Conservation (phyloP, 179 eudicot genomes). For the Corrigiola litoralis region DNA sequence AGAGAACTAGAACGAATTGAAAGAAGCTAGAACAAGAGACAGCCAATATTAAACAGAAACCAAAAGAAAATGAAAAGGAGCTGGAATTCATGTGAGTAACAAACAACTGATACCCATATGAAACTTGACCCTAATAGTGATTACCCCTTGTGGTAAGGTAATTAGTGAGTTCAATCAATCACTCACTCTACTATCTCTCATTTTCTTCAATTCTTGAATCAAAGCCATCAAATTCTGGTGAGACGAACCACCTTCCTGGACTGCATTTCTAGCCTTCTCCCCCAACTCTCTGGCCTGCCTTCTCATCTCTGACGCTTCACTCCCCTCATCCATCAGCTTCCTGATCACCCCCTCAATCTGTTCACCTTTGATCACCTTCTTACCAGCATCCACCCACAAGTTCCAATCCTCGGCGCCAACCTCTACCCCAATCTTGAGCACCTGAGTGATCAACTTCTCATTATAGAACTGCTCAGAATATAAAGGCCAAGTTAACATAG, state of each 20-base stretch:
- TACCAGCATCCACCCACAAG: slow-evolving; percentile 13
- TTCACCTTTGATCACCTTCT: not conserved
- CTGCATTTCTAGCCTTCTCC: slow-evolving; percentile 9
- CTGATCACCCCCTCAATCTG: not conserved
- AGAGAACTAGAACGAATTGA: too few species aligned
- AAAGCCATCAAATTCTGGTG: slow-evolving; percentile 10
- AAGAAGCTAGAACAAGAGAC: too few species aligned
- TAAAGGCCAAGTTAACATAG: slow-evolving; percentile 18
- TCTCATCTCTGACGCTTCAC: slow-evolving; percentile 10
- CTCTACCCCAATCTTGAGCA: slow-evolving; percentile 3
- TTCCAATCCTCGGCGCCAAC: slow-evolving; percentile 11
- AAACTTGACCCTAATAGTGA: too few species aligned
- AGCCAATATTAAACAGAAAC: too few species aligned
- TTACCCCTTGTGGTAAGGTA: too few species aligned
- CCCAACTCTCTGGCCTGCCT: slow-evolving; percentile 2
- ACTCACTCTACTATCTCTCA: not conserved
- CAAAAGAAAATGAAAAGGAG: too few species aligned
- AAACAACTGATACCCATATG: too few species aligned
- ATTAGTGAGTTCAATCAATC: too few species aligned
- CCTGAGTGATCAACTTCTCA: slow-evolving; percentile 16
- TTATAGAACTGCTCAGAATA: slow-evolving; percentile 13
- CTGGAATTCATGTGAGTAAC: too few species aligned
- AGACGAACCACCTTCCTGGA: slow-evolving; percentile 14
- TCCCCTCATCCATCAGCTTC: slow-evolving; percentile 11
- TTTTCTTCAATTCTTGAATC: slow-evolving; percentile 1